Base-by-base conservation (phyloP, 2,329 filamentous ascomycete genomes). In the Corinectria fuckeliana region DNA sequence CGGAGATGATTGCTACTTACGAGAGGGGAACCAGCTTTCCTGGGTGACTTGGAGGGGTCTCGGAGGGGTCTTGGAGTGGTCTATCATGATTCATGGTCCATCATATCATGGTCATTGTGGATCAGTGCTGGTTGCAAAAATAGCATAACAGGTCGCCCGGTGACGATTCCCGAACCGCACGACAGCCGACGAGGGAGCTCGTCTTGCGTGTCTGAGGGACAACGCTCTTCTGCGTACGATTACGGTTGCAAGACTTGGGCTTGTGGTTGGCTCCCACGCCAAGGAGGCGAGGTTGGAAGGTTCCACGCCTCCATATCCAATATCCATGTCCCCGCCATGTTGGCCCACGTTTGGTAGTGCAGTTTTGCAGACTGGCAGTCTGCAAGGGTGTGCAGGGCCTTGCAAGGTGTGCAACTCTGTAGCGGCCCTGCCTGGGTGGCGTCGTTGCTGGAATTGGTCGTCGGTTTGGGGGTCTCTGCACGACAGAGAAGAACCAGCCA, bases 1-100 rank as follows among this genome's bases (percentile, higher is more conserved):
- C 51, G 42, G 51, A 55, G 25, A 55, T 55, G 51, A 55, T 14
- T 55, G 25, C 42, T 42, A 45, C 42, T 39, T 48, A 21, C 51
- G 51, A 55, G 32, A n/a, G 23, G 42, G 25, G 42, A 48, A 36
- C 51, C 51, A 55, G 42, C 42, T 36, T 36, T 53, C 30, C 28
- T 36, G 21, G 28, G 34, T 39, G n/a, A 32, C 50, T 11, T 39
- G 25, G 39, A 25, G 38, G 18, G 38, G 13, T 34, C 14, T 34
- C 16, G 32, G 32, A 34, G 32, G n/a, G n/a, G 32, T 16, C 32
- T 34, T 34, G 32, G 32, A 34, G 32, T 16, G 32, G 32, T 36
- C 21, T 14, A 42, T 25, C 13, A 23, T 28, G 42, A 25, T 28
- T 20, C n/a, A n/a, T n/a, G n/a, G n/a, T n/a, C n/a, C n/a, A n/a